Evolutionary conservation across 2,329 filamentous ascomycete species (phyloP).

Genomic region (Ophiostoma quercus): DNA sequence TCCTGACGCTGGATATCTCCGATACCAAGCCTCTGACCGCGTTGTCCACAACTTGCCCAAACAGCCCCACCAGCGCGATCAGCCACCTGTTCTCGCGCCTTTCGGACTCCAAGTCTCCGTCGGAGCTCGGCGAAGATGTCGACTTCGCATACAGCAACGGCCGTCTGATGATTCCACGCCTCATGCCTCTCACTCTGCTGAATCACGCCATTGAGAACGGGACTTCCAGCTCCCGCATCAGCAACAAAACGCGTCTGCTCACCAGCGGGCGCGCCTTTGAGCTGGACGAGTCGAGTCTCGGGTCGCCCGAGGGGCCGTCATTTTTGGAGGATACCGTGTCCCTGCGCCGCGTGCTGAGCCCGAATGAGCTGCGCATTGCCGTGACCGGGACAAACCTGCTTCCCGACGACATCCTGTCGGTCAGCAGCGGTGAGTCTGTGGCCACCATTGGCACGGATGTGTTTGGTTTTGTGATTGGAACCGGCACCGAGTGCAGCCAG

Average conservation of each 20-base stretch:
- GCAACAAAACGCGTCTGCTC: not conserved
- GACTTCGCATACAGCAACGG: slow-evolving; percentile 36
- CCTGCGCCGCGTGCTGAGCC: slow-evolving; percentile 26
- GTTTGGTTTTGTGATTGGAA: slow-evolving; percentile 35
- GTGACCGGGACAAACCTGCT: slow-evolving; percentile 37
- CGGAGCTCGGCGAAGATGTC: slow-evolving; percentile 20
- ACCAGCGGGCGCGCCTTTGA: slow-evolving; percentile 19
- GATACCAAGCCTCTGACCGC: not conserved
- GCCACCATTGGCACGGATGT: slow-evolving; percentile 36
- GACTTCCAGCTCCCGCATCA: not conserved
- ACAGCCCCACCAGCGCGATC: not conserved
- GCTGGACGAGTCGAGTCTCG: slow-evolving; percentile 25
- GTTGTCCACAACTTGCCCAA: not conserved
- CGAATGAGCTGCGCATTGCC: slow-evolving; percentile 39
- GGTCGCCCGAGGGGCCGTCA: slow-evolving; percentile 23
- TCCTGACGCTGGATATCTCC: slow-evolving; percentile 43
- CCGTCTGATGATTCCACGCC: slow-evolving; percentile 38
- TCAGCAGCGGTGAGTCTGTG: slow-evolving; percentile 18
- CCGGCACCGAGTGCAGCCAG: slow-evolving; percentile 36
- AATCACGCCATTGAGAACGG: slow-evolving; percentile 43
- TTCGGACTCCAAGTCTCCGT: slow-evolving; percentile 21
- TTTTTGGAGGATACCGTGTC: slow-evolving; percentile 27
- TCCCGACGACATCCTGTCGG: slow-evolving; percentile 36
- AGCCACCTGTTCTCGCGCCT: not conserved
- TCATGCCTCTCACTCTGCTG: slow-evolving; percentile 38